Evolutionary conservation across 2,329 filamentous ascomycete species (phyloP), one percentile per base, ranked within the genome.

Genomic region (Coniella vitis): DNA sequence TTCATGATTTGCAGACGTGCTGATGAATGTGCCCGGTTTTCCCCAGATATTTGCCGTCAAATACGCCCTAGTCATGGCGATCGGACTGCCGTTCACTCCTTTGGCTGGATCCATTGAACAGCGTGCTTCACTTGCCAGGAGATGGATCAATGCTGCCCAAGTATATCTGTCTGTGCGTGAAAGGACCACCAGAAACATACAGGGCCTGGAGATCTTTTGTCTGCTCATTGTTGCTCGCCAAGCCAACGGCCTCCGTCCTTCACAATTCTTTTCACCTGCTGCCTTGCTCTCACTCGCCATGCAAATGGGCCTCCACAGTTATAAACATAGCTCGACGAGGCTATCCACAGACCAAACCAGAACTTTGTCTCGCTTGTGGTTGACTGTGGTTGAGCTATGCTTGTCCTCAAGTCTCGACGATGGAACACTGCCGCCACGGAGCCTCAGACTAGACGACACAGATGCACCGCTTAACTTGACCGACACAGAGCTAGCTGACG

Each of bases 171-270:
- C 38, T 12, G 34, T 40, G n/a, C 21, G 31, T n/a, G 49, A 51
- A n/a, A 51, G 44, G 22, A 61, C 66, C 7, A 68, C 71, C 20
- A 64, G 78, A 52, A 75, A 69, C 38, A 64, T 79, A 3, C 57
- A 65, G 1, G 67, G 69, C 2, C 55, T 82, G 1, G 78, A 81
- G 59, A 71, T 70, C 21, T 71, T 74, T 64, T 72, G 75, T 47
- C 66, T 82, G 37, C 58, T 80, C 20, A 60, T 72, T n/a, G 56
- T 78, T 4, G 74, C 76, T 2, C 70, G 74, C 17, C 68, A 74
- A 29, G 69, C 68, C 1, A 70, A 54, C 17, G 55, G 57, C 4
- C 45, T 63, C 4, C 57, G 60, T 2, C 57, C 55, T 10, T 53
- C 59, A 8, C 47, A 57, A 7, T 60, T 58, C 21, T 59, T 62